Evolutionary conservation across 805 yeast genomes (phyloP).

Genomic region (Ogataea allantospora): DNA sequence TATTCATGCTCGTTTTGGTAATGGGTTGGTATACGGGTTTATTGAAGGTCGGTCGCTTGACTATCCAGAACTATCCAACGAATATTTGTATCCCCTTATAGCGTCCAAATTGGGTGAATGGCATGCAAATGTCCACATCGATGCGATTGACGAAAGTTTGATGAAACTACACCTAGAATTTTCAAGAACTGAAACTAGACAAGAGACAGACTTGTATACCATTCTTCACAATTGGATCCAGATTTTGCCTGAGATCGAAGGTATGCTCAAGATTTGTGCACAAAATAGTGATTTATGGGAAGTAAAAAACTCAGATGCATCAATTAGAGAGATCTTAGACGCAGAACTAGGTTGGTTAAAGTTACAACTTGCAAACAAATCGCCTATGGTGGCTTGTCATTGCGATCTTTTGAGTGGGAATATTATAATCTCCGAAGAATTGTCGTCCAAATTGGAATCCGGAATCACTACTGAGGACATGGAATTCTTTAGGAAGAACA

Average conservation of each 20-base stretch:
- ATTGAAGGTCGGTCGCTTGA: conserved; percentile 61
- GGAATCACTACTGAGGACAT: conserved; percentile 9
- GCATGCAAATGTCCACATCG: conserved; percentile 52
- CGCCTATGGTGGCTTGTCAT: conserved; percentile 63
- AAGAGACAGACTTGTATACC: conserved; percentile 26
- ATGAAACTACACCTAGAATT: conserved; percentile 36
- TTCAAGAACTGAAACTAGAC: background rate
- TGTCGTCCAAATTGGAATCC: conserved; percentile 21
- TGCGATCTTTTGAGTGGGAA: conserved; percentile 76
- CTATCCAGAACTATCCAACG: conserved; percentile 50
- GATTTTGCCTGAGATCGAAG: conserved; percentile 52
- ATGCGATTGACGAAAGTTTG: conserved; percentile 47
- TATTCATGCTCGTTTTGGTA: conserved; percentile 63
- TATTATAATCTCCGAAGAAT: conserved; percentile 54
- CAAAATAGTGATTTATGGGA: conserved; percentile 33
- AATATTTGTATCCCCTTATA: conserved; percentile 50
- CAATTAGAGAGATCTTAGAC: conserved; percentile 38
- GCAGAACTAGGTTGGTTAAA: conserved; percentile 58
- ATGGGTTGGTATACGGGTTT: conserved; percentile 72
- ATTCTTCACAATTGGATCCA: conserved; percentile 58
- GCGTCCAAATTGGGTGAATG: conserved; percentile 69
- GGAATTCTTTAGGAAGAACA: conserved; percentile 15
- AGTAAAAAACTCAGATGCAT: conserved; percentile 5
- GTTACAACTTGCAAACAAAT: conserved; percentile 38
- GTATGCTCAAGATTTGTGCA: conserved; percentile 37